Evolutionary conservation across 768 basidiomycete genomes (phyloP).

Genomic region (Scleroderma citrinum): DNA sequence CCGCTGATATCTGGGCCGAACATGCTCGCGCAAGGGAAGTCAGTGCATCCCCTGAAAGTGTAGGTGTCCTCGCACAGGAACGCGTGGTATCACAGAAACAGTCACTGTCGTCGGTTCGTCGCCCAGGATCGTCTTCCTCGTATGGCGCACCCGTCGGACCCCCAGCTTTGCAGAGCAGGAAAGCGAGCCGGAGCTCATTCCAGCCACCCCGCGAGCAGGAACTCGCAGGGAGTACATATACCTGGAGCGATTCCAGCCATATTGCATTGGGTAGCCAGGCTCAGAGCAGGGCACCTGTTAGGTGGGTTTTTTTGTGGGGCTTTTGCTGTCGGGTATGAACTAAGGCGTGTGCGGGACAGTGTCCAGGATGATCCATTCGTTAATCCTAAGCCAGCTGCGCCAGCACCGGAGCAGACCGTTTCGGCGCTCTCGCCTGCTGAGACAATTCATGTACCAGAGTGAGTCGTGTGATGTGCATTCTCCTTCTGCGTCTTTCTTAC

Average conservation of each 20-base stretch:
- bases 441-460: constrained; percentile 28
- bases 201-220: constrained; percentile 25
- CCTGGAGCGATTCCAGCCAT: constrained; percentile 24
- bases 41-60: constrained; percentile 8
- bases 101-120: constrained; percentile 22
- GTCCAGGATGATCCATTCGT: constrained; percentile 23
- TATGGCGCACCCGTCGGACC: constrained; percentile 8
- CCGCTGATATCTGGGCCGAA: constrained; percentile 26
- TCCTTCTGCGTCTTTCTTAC: background rate
- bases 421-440: constrained; percentile 21
- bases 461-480: background rate
- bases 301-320: constrained; percentile 15
- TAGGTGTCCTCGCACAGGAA: constrained; percentile 15
- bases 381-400: constrained; percentile 13
- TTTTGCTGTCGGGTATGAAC: background rate
- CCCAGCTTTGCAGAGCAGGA: constrained; percentile 17
- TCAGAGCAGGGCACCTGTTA: constrained; percentile 9
- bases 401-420: constrained; percentile 6
- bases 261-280: constrained; percentile 18
- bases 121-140: constrained; percentile 24
- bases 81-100: constrained; percentile 13
- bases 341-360: constrained; percentile 8
- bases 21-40: constrained; percentile 2
- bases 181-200: constrained; percentile 16
- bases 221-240: constrained; percentile 26